Percentiles rank a stretch among this genome's conserved stretches.
phyloP scores from a whole-genome alignment of 2,329 filamentous ascomycete species.

The Chaetothyriales sp. region DNA sequence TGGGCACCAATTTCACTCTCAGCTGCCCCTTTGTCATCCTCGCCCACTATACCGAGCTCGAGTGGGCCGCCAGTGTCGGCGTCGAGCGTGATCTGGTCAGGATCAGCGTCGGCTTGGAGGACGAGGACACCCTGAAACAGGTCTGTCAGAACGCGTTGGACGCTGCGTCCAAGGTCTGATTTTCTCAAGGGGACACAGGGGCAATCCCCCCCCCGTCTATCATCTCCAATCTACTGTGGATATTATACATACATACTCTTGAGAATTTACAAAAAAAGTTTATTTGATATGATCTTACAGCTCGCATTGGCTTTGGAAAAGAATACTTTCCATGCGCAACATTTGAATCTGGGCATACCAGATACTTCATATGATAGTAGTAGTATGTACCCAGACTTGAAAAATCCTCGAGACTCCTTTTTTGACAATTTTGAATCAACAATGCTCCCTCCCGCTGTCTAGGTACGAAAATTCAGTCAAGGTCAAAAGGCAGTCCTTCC shows the following conservation, averaged over 20 bases:
- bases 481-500: background rate
- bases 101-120: conserved; percentile 81
- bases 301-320: background rate
- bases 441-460: background rate
- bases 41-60: conserved; percentile 78
- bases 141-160: conserved; percentile 56
- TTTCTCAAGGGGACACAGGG: background rate
- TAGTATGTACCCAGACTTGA: background rate
- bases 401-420: background rate
- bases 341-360: no score
- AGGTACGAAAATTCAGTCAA: background rate
- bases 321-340: background rate
- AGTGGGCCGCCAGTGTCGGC: conserved; percentile 70
- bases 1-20: conserved; percentile 93
- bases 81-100: conserved; percentile 68
- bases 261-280: no score
- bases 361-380: background rate
- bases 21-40: conserved; percentile 79
- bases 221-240: background rate
- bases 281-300: no score
- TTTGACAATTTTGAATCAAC: background rate
- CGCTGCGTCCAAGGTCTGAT: conserved; percentile 23
- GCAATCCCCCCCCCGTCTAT: no score
- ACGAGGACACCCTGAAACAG: conserved; percentile 47
- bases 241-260: background rate